Evolutionary conservation across 148 eudicot species (phyloP), one percentile per base, ranked within the genome.

Genomic region (Camellia japonica): DNA sequence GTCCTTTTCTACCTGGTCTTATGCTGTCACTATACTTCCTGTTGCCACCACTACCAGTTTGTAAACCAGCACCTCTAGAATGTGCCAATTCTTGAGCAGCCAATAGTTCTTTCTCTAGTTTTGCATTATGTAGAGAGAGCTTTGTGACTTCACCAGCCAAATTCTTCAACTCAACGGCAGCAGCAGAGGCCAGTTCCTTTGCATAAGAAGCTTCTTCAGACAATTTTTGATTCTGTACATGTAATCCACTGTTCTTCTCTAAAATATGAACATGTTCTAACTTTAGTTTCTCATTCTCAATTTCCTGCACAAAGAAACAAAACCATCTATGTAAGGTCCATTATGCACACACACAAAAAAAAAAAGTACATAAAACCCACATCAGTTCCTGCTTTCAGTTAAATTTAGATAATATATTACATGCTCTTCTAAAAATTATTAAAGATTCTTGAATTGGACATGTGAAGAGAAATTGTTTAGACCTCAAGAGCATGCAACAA

Each of bases 181-280:
- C 98, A 84, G 99, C 98, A 86, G 99, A 92, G 66, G 99, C 99
- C 69, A 96, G 87, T 85, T 96, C 99, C 81, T 92, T 96, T 8
- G 99, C 99, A 80, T 93, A 96, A 47, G 98, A 91, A 70, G 99
- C 95, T 88, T 96, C 99, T 85, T 96, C 99, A 3, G 98, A 91
- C 52, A 96, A 68, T 78, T 94, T 96, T 82, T 89, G 93, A 74
- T 96, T 96, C 80, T 94, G 99, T 51, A 96, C 97, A 14, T 84
- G 86, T 78, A 96, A 81, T 41, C 99, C 98, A 74, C 98, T 93
- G 67, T 94, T 94, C 71, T 93, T 94, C 86, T 96, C 98, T 3
- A 83, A 64, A 44, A 90, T 71, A 38, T 94, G 92, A 69, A 94
- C 90, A 62, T 83, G 95, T 78, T 93, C 95, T 68, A 91, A 80